phyloP scores from a whole-genome alignment of 2,329 filamentous ascomycete genomes.

The Microascus cirrosus region DNA sequence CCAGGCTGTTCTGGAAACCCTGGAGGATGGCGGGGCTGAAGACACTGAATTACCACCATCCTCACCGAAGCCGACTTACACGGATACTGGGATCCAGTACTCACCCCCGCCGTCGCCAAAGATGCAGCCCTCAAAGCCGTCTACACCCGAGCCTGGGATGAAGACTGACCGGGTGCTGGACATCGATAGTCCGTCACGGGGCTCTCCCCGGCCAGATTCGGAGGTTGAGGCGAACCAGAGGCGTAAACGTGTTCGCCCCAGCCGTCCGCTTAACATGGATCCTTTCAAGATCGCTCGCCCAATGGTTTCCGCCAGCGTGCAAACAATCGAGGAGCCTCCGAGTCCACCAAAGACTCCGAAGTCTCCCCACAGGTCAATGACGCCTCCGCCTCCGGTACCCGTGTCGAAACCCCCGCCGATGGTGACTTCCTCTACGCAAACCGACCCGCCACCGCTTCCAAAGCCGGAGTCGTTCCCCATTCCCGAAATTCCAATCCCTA shows the following conservation, averaged over 20 bases:
- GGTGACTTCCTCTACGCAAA: slow-evolving; percentile 52
- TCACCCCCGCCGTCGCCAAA: slow-evolving; percentile 71
- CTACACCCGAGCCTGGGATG: slow-evolving; percentile 28
- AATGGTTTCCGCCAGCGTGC: slow-evolving; percentile 56
- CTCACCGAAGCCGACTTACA: slow-evolving; percentile 41
- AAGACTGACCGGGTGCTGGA: slow-evolving; percentile 26
- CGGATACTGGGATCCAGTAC: slow-evolving; percentile 69
- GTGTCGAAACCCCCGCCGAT: slow-evolving; percentile 23
- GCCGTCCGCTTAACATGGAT: slow-evolving; percentile 37
- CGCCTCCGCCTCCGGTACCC: slow-evolving; percentile 20
- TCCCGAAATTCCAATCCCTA: slow-evolving; percentile 53
- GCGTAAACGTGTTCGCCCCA: slow-evolving; percentile 53
- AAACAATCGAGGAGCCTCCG: slow-evolving; percentile 50
- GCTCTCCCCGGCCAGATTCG: slow-evolving; percentile 29
- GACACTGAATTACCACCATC: slow-evolving; percentile 30
- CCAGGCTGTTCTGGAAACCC: slow-evolving; percentile 40
- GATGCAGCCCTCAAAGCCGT: slow-evolving; percentile 24
- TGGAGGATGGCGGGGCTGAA: slow-evolving; percentile 39
- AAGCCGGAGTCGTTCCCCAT: slow-evolving; percentile 14
- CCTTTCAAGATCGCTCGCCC: slow-evolving; percentile 22
- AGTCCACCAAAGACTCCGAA: slow-evolving; percentile 58
- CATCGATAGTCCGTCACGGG: slow-evolving; percentile 21
- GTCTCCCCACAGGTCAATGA: slow-evolving; percentile 28
- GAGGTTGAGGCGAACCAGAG: slow-evolving; percentile 66
- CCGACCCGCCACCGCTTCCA: slow-evolving; percentile 26